These are phyloP conservation scores for Colletotrichum tropicale DNA, from an alignment of 2,329 filamentous ascomycete genomes.

Conservation along the genomic window DNA sequence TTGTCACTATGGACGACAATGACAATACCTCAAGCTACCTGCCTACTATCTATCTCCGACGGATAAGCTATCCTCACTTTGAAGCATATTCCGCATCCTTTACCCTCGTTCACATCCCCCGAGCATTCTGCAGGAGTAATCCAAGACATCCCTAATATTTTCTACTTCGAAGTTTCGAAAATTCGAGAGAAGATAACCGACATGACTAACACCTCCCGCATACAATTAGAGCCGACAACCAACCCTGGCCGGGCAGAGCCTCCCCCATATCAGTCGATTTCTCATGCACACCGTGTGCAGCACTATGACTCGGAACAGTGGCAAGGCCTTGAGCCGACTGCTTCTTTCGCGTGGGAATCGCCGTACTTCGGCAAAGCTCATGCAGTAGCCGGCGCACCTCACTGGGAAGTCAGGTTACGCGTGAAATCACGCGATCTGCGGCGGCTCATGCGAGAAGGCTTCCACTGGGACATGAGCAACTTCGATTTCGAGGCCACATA, in stretches of 20 bases:
- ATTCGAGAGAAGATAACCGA: rapidly evolving
- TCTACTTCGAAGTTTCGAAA: neutral
- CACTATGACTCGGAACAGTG: neutral
- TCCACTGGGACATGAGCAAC: neutral
- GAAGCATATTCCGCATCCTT: neutral
- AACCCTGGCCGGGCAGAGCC: neutral
- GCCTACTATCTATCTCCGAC: neutral
- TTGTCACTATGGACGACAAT: neutral
- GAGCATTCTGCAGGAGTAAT: neutral
- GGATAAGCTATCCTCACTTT: neutral
- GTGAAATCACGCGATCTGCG: neutral
- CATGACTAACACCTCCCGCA: rapidly evolving
- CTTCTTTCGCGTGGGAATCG: neutral
- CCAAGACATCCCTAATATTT: neutral
- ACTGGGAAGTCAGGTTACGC: neutral
- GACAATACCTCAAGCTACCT: neutral
- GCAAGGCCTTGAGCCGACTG: neutral
- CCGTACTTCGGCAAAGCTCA: neutral
- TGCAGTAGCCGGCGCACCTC: neutral
- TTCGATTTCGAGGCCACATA: neutral
- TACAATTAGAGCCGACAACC: rapidly evolving
- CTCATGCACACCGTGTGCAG: neutral
- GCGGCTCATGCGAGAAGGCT: neutral
- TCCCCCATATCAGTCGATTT: neutral
- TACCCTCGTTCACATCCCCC: rapidly evolving